Base-by-base conservation (phyloP, 106 monocot genomes). In the Dendrobium nobile region DNA sequence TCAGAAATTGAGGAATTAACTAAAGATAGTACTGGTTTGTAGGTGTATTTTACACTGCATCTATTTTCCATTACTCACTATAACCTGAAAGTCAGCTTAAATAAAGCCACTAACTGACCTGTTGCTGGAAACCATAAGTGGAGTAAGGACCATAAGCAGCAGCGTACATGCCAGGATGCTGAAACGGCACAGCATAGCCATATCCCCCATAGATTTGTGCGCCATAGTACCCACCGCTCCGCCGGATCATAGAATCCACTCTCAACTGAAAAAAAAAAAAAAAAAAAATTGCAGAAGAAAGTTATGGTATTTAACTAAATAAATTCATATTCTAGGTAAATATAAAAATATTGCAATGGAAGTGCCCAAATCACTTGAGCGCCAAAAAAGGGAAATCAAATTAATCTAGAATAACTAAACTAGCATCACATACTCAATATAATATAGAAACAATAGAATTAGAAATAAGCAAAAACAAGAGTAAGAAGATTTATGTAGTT, bases 81-180 rank as follows among this genome's bases (percentile, higher is more conserved):
- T 37, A 76, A 47, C 48, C 74, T 22, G 26, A n/a, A 74, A 48
- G 26, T 27, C 48, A 47, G 26, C 27, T 76, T 20, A 10, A 51
- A 27, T 51, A 15, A 16, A 76, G 48, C 48, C 26, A 48, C 15
- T 70, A 70, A 37, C 76, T 76, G 0, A 76, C 76, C 48, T 76
- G 76, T 48, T 76, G 76, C 27, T 76, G 47, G 76, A 76, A 76
- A 48, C 76, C 76, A 16, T 76, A 76, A 27, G 51, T 76, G 76
- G 76, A 76, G 48, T 76, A 76, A 76, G 76, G 76, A 27, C 76
- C 48, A 15, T 76, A 76, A 11, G 76, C 47, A 17, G 76, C 45
- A 11, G 76, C 76, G 19, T 76, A 76, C 76, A 76, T 48, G 76
- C 45, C 76, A 9, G 76, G 76, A 76, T 76, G 76, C 48, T 76